A percentile compares a stretch with the other conserved stretches of the same genome.
Evolutionary conservation across 2,329 filamentous ascomycete genomes (phyloP).

Genomic region (Rhytidhysteron rufulum): DNA sequence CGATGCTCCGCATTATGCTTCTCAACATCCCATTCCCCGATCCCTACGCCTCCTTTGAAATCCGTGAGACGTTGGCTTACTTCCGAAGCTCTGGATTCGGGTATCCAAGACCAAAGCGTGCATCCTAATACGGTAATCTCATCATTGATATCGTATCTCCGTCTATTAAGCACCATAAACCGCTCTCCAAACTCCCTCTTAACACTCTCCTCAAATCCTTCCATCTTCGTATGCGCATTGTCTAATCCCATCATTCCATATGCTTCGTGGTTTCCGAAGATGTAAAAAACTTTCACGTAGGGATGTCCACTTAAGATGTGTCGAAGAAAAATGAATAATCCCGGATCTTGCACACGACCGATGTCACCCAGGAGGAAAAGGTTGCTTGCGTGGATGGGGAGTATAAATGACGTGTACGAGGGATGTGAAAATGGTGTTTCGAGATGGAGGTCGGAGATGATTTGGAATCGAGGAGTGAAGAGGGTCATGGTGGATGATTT

Average conservation of each 20-base stretch:
- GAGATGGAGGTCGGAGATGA: constrained; percentile 20
- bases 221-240: constrained; percentile 3
- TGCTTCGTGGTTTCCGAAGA: constrained; percentile 19
- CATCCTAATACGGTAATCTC: constrained; percentile 17
- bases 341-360: constrained; percentile 9
- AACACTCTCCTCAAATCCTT: constrained; percentile 11
- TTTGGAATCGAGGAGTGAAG: constrained; percentile 11
- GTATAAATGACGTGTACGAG: constrained; percentile 9
- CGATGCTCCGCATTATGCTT: constrained; percentile 37
- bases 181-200: constrained; percentile 5
- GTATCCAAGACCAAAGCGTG: constrained; percentile 13
- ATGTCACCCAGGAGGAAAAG: constrained; percentile 16
- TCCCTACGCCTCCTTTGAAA: constrained; percentile 14
- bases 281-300: constrained; percentile 11
- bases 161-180: constrained; percentile 14
- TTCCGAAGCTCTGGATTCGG: constrained; percentile 2
- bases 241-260: constrained; percentile 7
- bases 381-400: constrained; percentile 8
- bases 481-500: neutral
- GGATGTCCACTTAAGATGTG: constrained; percentile 4
- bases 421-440: constrained; percentile 11
- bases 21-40: constrained; percentile 34
- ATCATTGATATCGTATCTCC: constrained; percentile 10
- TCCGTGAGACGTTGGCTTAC: constrained; percentile 13
- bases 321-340: constrained; percentile 13